Base-by-base conservation (phyloP, 192 early-diverging fungal species). In the Entomortierella lignicola region DNA sequence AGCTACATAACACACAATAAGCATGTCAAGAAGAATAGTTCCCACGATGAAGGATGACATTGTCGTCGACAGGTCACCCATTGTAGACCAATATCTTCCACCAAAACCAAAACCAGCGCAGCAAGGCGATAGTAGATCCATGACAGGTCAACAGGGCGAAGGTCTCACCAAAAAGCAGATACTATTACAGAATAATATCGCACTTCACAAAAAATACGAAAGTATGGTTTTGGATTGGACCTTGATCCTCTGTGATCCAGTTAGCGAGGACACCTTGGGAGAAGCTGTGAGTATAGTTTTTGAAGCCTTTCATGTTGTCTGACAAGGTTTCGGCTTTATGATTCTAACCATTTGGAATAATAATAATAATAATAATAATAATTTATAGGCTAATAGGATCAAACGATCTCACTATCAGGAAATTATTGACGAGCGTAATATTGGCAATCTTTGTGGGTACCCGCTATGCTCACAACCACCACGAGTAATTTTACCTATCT, bases 361-460 rank as follows among this genome's bases (percentile, higher is more conserved):
- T n/a, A n/a, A n/a, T n/a, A n/a, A n/a, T n/a, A n/a, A n/a, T n/a
- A n/a, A n/a, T n/a, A n/a, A n/a, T n/a, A n/a, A n/a, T n/a, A n/a
- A n/a, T 52, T 20, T 44, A 18, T 54, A 84, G 83, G 88, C 92
- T n/a, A 81, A 81, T 18, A 91, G 89, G 34, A 61, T 96, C 26
- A 91, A 89, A 7, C 89, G 89, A 15, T 80, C 82, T 8, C 86
- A 90, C 39, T 96, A 91, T 63, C 73, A 83, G 23, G 92, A 92
- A 42, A 77, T 93, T 21, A 75, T 95, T 55, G 87, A 88, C 54
- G 95, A 97, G 85, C 85, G 95, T 2, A 82, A 85, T 20, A 79
- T 92, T 0, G 85, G 83, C 50, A 84, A 86, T 15, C 66, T 91
- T 20, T 97, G 96, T 68, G 96, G 93, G 1, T 97, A 96, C 61